Evolutionary conservation across 768 basidiomycete species (phyloP).

Genomic region (Boletus eberwhitei): DNA sequence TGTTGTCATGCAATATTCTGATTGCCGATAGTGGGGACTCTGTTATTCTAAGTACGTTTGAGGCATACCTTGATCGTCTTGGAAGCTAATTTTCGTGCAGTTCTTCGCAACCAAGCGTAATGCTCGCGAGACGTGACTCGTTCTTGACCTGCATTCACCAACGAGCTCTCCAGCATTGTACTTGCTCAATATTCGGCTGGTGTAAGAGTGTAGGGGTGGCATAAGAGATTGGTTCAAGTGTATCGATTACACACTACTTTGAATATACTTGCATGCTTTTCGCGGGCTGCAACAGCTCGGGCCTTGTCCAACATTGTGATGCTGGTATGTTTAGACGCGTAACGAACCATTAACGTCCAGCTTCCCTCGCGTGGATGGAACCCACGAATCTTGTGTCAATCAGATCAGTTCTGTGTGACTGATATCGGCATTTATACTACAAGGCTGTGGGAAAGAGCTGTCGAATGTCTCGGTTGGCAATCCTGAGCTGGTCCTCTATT

Average conservation of each 20-base stretch:
- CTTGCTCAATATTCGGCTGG: background rate
- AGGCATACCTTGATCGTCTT: constrained; percentile 11
- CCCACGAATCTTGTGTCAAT: background rate
- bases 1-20: constrained; percentile 8
- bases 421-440: background rate
- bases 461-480: constrained; percentile 57
- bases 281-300: background rate
- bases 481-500: constrained; percentile 60
- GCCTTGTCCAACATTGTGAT: background rate
- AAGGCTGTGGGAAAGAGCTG: constrained; percentile 43
- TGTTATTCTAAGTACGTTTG: constrained; percentile 85
- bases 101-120: constrained; percentile 73
- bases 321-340: background rate
- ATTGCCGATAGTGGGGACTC: constrained; percentile 76
- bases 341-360: background rate
- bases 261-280: constrained; percentile 1
- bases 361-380: too few relatives aligned
- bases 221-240: background rate
- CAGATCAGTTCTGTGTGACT: background rate
- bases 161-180: background rate
- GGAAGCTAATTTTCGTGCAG: constrained; percentile 43
- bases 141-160: background rate
- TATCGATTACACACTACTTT: background rate
- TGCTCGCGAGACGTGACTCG: background rate
- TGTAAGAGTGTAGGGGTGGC: background rate